Percentiles rank a stretch among this genome's conserved stretches.
Evolutionary conservation across 164 flowering plant species (phyloP).

Genomic region (Buxus sempervirens): DNA sequence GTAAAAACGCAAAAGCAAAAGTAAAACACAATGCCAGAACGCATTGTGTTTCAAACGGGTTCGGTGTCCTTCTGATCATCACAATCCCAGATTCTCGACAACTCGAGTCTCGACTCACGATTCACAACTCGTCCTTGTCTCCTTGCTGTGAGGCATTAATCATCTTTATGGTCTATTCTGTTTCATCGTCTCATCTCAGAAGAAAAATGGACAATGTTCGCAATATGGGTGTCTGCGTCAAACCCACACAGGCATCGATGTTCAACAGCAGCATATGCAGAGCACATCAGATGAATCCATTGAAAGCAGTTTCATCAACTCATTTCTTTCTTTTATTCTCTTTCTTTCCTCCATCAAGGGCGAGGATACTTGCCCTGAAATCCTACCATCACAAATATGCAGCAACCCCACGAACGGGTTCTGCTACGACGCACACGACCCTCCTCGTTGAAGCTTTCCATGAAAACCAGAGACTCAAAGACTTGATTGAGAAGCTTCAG

Average conservation of each 20-base stretch:
- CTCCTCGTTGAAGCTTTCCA: conserved; percentile 34
- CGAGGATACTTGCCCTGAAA: neutral
- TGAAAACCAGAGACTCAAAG: conserved; percentile 29
- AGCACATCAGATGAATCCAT: neutral
- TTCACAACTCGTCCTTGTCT: no score
- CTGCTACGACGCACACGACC: conserved; percentile 21
- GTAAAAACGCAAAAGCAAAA: no score
- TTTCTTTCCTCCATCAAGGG: neutral
- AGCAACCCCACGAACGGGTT: neutral
- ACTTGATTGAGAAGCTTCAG: conserved; percentile 33
- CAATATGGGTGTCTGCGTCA: no score
- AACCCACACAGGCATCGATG: no score
- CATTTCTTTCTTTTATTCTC: neutral
- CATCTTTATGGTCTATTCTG: no score
- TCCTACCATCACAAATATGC: conserved; percentile 6
- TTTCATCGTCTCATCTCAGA: no score
- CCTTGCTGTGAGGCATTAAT: no score
- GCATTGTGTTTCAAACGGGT: no score
- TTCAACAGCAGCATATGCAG: neutral
- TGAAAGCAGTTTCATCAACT: neutral
- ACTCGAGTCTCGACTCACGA: no score
- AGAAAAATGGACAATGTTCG: conserved; percentile 17
- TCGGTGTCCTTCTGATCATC: no score
- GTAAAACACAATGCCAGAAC: no score
- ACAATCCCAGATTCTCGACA: no score